Evolutionary conservation across 2,329 filamentous ascomycete genomes (phyloP).

Genomic region (Clarireedia sp.): DNA sequence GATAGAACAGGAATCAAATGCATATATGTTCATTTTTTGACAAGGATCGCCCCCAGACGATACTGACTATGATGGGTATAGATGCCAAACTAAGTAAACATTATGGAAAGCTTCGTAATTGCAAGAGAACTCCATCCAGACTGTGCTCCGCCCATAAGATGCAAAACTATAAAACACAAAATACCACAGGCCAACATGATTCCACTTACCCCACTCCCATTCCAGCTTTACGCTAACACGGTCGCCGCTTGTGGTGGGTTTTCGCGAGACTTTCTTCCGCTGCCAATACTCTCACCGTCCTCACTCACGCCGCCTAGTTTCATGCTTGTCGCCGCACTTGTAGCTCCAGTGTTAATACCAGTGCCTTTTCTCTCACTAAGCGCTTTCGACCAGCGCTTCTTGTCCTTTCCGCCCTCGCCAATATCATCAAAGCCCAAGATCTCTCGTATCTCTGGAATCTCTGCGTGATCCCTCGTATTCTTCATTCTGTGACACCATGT

Average conservation of each 20-base stretch:
- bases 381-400: slow-evolving; percentile 41
- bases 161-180: not conserved
- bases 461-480: slow-evolving; percentile 69
- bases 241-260: not conserved
- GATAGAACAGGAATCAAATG: too few species aligned
- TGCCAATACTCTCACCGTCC: slow-evolving; percentile 4
- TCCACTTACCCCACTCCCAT: not conserved
- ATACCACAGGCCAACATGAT: not conserved
- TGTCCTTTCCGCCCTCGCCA: slow-evolving; percentile 32
- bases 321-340: not conserved
- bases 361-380: slow-evolving; percentile 44
- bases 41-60: not conserved
- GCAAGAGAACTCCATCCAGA: not conserved
- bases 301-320: slow-evolving; percentile 5
- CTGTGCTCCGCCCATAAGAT: not conserved
- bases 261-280: not conserved
- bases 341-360: slow-evolving; percentile 32
- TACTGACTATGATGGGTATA: slow-evolving; percentile 3
- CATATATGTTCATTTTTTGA: too few species aligned
- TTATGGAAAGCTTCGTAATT: not conserved
- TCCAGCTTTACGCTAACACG: not conserved
- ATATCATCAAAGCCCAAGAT: slow-evolving; percentile 49
- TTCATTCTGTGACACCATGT: slow-evolving; percentile 80
- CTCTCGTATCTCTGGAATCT: slow-evolving; percentile 58
- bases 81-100: not conserved